These are phyloP conservation scores for Saccharomycopsis sp. DNA, from an alignment of 805 yeast species.

Conservation along the genomic window DNA sequence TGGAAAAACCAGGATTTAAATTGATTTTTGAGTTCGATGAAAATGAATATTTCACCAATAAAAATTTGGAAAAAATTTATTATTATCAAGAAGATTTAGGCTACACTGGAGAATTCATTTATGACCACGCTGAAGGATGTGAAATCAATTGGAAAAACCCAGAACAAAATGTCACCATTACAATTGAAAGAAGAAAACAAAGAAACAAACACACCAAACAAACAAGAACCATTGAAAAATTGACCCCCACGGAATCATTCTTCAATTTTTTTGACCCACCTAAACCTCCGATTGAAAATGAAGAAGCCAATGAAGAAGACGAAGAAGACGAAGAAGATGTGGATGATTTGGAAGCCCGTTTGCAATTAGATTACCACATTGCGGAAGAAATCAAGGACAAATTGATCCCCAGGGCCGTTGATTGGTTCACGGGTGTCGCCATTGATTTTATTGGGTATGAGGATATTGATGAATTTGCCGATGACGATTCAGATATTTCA, in stretches of 20 bases:
- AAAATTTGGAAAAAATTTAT: constrained; percentile 69
- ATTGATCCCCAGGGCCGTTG: constrained; percentile 90
- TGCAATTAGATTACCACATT: constrained; percentile 87
- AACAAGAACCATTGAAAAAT: constrained; percentile 89
- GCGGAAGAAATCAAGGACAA: constrained; percentile 97
- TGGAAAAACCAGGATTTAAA: constrained; percentile 80
- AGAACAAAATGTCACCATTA: constrained; percentile 74
- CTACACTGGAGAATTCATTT: constrained; percentile 90
- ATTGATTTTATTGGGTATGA: constrained; percentile 41
- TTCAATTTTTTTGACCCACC: constrained; percentile 97
- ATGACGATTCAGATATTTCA: constrained; percentile 51
- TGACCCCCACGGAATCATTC: constrained; percentile 90
- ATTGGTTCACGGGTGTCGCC: constrained; percentile 98
- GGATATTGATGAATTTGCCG: constrained; percentile 38
- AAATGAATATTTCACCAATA: constrained; percentile 72
- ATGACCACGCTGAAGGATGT: constrained; percentile 92
- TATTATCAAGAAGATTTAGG: constrained; percentile 91
- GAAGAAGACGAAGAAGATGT: constrained; percentile 57
- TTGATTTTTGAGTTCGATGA: constrained; percentile 70
- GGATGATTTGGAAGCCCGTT: constrained; percentile 68
- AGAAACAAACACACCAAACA: constrained; percentile 95
- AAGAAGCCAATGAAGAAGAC: constrained; percentile 51
- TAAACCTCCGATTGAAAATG: constrained; percentile 49
- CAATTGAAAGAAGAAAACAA: constrained; percentile 90
- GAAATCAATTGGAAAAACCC: constrained; percentile 76